Evolutionary conservation across 2,329 filamentous ascomycete genomes (phyloP).

Genomic region (Teratosphaeriaceae sp.): DNA sequence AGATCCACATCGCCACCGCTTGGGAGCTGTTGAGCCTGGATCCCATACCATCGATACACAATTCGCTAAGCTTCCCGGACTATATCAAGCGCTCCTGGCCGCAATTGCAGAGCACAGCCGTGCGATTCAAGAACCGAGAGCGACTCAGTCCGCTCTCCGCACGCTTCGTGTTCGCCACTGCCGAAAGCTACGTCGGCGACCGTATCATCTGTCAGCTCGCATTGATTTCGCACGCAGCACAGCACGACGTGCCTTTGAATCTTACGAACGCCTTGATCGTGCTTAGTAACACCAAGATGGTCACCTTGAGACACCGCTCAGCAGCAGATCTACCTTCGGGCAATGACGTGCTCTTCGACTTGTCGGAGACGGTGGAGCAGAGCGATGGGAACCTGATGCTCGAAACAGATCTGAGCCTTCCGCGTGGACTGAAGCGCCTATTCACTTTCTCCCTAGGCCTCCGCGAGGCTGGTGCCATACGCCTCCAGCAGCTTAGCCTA

Average conservation of each 20-base stretch:
- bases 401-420: constrained; percentile 56
- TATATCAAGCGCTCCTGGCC: constrained; percentile 14
- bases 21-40: constrained; percentile 46
- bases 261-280: constrained; percentile 12
- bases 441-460: constrained; percentile 60
- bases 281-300: constrained; percentile 11
- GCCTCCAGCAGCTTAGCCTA: constrained; percentile 57
- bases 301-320: constrained; percentile 11
- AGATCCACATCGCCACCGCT: constrained; percentile 46
- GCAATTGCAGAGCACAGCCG: constrained; percentile 6
- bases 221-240: constrained; percentile 43
- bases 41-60: constrained; percentile 5
- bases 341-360: not conserved
- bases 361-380: not conserved
- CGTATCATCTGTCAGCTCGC: constrained; percentile 49
- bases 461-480: constrained; percentile 73
- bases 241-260: not conserved
- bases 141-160: constrained; percentile 37
- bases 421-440: constrained; percentile 42
- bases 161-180: constrained; percentile 47
- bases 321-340: not conserved
- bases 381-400: not conserved
- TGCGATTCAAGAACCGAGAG: constrained; percentile 16
- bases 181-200: constrained; percentile 55
- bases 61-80: constrained; percentile 8